phyloP scores from a whole-genome alignment of 2,329 filamentous ascomycete genomes.

The Pseudogymnoascus sp. region DNA sequence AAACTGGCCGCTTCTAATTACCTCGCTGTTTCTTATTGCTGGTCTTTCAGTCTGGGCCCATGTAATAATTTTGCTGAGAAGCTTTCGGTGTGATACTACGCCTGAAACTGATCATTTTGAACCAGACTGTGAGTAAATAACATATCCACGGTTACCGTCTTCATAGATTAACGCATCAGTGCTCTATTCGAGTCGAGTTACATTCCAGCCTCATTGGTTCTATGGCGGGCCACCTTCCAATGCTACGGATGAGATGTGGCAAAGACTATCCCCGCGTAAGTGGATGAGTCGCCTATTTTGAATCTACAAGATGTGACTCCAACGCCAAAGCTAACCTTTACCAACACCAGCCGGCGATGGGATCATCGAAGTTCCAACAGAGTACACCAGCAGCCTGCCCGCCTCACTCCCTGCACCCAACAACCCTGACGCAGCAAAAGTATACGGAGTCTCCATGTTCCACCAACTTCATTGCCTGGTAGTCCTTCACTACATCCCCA shows the following conservation, averaged over 20 bases:
- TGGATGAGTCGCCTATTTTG: neutral
- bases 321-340: neutral
- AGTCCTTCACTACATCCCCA: neutral
- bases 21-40: neutral
- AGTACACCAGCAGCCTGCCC: neutral
- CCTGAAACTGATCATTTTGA: neutral
- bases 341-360: neutral
- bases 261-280: neutral
- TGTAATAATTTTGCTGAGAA: neutral
- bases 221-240: neutral
- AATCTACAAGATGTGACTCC: neutral
- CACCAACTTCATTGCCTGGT: slow-evolving; percentile 14
- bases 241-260: neutral
- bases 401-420: neutral
- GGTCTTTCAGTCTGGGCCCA: neutral
- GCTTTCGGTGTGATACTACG: neutral
- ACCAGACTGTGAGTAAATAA: neutral
- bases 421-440: slow-evolving; percentile 9
- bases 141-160: neutral
- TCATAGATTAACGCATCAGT: neutral
- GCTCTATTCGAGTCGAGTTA: neutral
- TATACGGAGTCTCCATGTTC: slow-evolving; percentile 14
- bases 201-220: neutral
- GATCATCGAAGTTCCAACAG: neutral
- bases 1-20: neutral